These are phyloP conservation scores for Arthrobotrys iridis DNA, from an alignment of 2,329 filamentous ascomycete species.

Conservation along the genomic window DNA sequence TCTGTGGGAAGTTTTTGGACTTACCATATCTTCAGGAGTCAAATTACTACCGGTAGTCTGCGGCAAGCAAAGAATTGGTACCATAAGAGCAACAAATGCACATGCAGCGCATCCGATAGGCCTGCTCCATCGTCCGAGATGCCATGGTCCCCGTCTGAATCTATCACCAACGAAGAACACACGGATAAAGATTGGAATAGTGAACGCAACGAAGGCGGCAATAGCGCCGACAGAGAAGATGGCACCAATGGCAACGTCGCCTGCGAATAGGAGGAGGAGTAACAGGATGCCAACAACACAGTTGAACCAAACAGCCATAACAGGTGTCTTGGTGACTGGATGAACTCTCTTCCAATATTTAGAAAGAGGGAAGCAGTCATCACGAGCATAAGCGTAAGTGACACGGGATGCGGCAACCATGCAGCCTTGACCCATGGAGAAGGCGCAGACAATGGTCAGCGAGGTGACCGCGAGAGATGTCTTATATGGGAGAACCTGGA, in stretches of 20 bases:
- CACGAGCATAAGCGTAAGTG: constrained; percentile 77
- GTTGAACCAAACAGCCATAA: constrained; percentile 77
- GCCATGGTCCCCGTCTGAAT: constrained; percentile 75
- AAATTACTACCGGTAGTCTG: constrained; percentile 65
- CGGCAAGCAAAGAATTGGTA: constrained; percentile 75
- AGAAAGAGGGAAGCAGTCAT: constrained; percentile 74
- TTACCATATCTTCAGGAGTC: constrained; percentile 29
- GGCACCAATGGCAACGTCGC: constrained; percentile 71
- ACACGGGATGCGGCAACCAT: constrained; percentile 74
- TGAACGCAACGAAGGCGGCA: constrained; percentile 72
- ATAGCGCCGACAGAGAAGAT: constrained; percentile 77
- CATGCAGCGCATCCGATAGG: constrained; percentile 69
- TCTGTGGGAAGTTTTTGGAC: not conserved
- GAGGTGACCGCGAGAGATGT: constrained; percentile 71
- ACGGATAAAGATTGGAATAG: constrained; percentile 69
- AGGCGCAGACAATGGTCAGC: constrained; percentile 75
- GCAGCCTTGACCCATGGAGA: constrained; percentile 77
- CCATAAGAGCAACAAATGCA: constrained; percentile 72
- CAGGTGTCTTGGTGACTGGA: constrained; percentile 70
- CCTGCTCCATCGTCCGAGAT: constrained; percentile 70
- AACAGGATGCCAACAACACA: constrained; percentile 69
- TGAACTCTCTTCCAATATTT: constrained; percentile 71
- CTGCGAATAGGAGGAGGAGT: constrained; percentile 73
- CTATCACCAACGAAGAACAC: constrained; percentile 70
- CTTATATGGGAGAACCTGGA: constrained; percentile 72